Evolutionary conservation across 805 yeast species (phyloP), one percentile per base, ranked within the genome.

Genomic region (Pichia cabralensis): DNA sequence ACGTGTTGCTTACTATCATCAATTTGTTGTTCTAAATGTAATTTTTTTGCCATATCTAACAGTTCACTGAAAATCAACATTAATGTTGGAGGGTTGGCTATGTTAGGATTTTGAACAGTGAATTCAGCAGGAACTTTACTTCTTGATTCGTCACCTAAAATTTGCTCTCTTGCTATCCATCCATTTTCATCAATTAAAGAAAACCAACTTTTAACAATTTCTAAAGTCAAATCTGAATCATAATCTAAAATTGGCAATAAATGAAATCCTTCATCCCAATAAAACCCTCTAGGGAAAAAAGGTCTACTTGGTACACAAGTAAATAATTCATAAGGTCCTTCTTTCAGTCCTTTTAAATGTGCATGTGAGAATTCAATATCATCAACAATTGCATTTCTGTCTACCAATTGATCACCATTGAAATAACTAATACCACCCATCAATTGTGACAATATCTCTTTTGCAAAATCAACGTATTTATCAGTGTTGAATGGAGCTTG

Each of bases 211-310:
- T 77, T 69, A 38, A 88, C 52, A 13, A 92, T 77, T 44, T 84
- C 92, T 41, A 86, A 63, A 0, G 76, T 83, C 28, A 88, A 62
- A 49, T 84, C 95, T 12, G 82, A 67, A 56, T 92, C 97, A 52
- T 80, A 88, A 31, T 80, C 79, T 46, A 82, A 56, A 25, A 92
- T 62, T 7, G 94, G 94, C 26, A 88, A 62, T 40, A 89, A 63
- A 55, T 89, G 96, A 58, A 92, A 92, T 0, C 98, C 98, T 59
- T 92, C 98, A 58, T 92, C 98, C 98, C 98, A 92, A 52, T 83
- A 85, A 51, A 92, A 92, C 0, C 98, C 98, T 43, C 98, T 69
- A 4, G 98, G 97, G 58, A 92, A 92, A 50, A 83, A 84, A 1
- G 95, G 84, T 34, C 98, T 68, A 31, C 95, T 83, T 3, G 98